Conservation (phyloP, 371 early-diverging fungal species). For the Encephalitozoon romaleae region DNA sequence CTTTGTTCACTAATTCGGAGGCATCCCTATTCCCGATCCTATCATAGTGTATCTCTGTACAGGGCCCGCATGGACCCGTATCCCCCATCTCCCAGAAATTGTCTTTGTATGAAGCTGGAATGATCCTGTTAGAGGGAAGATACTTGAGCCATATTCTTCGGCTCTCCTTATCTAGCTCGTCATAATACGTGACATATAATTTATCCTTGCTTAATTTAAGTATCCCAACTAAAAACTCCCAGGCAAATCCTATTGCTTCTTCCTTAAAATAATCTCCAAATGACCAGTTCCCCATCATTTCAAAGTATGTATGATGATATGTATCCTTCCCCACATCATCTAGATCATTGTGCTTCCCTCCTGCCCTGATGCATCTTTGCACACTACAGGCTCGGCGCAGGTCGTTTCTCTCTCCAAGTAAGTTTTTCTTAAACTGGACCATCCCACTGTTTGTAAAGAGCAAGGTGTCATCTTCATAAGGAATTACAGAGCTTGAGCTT, state of each 20-base stretch:
- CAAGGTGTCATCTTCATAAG: slow-evolving; percentile 87
- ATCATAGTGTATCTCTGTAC: slow-evolving; percentile 97
- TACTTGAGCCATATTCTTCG: slow-evolving; percentile 79
- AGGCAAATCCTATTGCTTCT: slow-evolving; percentile 79
- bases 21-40: slow-evolving; percentile 86
- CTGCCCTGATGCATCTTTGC: slow-evolving; percentile 64
- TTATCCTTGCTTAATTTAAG: slow-evolving; percentile 73
- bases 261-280: slow-evolving; percentile 99
- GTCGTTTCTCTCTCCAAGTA: slow-evolving; percentile 80
- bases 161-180: slow-evolving; percentile 87
- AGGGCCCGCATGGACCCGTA: slow-evolving; percentile 98
- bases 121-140: slow-evolving; percentile 70
- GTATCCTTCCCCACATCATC: slow-evolving; percentile 99
- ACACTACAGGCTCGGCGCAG: slow-evolving; percentile 82
- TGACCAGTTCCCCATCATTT: slow-evolving; percentile 99
- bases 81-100: slow-evolving; percentile 99
- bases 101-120: slow-evolving; percentile 82
- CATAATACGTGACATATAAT: slow-evolving; percentile 94
- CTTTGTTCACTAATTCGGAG: slow-evolving; percentile 81
- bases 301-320: slow-evolving; percentile 99
- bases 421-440: slow-evolving; percentile 97
- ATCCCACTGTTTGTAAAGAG: slow-evolving; percentile 98
- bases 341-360: slow-evolving; percentile 99
- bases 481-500: slow-evolving; percentile 81
- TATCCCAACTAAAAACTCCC: slow-evolving; percentile 83